Percentiles rank a stretch among this genome's conserved stretches.
phyloP scores from a whole-genome alignment of 768 basidiomycete genomes.

The Phylloporus sp. region DNA sequence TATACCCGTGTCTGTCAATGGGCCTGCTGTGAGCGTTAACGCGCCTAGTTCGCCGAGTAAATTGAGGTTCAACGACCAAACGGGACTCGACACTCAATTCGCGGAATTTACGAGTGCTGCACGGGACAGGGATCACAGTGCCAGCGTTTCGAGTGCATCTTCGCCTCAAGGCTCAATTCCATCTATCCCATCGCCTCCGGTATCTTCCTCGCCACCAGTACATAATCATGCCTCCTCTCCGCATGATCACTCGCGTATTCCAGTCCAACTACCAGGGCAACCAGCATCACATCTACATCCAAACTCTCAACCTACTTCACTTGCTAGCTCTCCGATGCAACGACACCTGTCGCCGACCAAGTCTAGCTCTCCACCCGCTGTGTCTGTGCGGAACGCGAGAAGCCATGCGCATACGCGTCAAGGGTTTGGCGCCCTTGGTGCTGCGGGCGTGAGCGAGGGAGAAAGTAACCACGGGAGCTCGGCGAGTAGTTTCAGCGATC shows the following conservation, averaged over 20 bases:
- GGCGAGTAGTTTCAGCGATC: constrained; percentile 80
- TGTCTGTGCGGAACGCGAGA: constrained; percentile 54
- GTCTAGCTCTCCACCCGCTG: constrained; percentile 58
- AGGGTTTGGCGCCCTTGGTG: constrained; percentile 39
- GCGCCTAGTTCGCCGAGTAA: constrained; percentile 32
- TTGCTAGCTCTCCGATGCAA: constrained; percentile 37
- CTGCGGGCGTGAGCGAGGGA: constrained; percentile 46
- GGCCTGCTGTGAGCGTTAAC: constrained; percentile 1
- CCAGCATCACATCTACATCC: constrained; percentile 7
- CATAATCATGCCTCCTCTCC: constrained; percentile 31
- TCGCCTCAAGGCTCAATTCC: constrained; percentile 79
- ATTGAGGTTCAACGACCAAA: constrained; percentile 12
- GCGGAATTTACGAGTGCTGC: constrained; percentile 28
- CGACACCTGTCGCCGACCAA: constrained; percentile 51
- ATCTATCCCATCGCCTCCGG: constrained; percentile 71
- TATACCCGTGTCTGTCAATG: constrained; percentile 1
- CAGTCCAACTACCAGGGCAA: constrained; percentile 8
- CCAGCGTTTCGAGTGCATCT: constrained; percentile 69
- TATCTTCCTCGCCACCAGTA: constrained; percentile 41
- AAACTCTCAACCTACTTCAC: constrained; percentile 15
- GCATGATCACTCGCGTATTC: not conserved
- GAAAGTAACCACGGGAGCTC: constrained; percentile 67
- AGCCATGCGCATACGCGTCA: constrained; percentile 48
- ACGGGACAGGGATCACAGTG: constrained; percentile 56
- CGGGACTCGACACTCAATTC: constrained; percentile 33